Conservation (phyloP, 306 rosid species). For the Delonix regia region DNA sequence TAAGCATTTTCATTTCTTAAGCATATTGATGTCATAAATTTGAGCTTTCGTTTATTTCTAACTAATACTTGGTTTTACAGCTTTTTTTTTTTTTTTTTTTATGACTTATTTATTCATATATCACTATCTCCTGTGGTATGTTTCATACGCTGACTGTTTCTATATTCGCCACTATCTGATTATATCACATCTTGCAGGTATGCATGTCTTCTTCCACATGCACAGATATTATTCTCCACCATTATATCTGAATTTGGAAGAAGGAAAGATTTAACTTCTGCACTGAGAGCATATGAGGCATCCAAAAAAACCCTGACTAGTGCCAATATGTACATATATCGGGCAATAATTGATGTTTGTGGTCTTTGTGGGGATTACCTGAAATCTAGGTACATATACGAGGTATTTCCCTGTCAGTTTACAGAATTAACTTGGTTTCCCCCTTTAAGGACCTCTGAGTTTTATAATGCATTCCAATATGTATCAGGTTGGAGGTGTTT, state of each 20-base stretch:
- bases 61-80: background rate
- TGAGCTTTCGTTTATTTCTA: slow-evolving; percentile 7
- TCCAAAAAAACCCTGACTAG: slow-evolving; percentile 51
- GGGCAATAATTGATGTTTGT: slow-evolving; percentile 78
- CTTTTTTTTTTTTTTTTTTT: background rate
- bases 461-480: background rate
- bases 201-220: slow-evolving; percentile 80
- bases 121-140: slow-evolving; percentile 14
- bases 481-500: slow-evolving; percentile 5
- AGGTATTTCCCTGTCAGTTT: slow-evolving; percentile 60
- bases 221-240: slow-evolving; percentile 64
- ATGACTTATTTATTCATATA: slow-evolving; percentile 10
- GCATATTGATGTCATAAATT: slow-evolving; percentile 16
- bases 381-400: slow-evolving; percentile 90
- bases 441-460: slow-evolving; percentile 22
- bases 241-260: slow-evolving; percentile 80
- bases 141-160: background rate
- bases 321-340: slow-evolving; percentile 80
- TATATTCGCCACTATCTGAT: slow-evolving; percentile 21
- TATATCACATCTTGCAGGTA: slow-evolving; percentile 62
- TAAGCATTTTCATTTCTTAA: slow-evolving; percentile 14
- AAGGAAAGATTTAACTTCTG: slow-evolving; percentile 71
- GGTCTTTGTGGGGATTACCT: slow-evolving; percentile 78
- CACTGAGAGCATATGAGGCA: slow-evolving; percentile 72
- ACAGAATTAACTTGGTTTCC: slow-evolving; percentile 27